These are phyloP conservation scores for Cucurbita maxima DNA, from an alignment of 306 rosid species.

Conservation along the genomic window DNA sequence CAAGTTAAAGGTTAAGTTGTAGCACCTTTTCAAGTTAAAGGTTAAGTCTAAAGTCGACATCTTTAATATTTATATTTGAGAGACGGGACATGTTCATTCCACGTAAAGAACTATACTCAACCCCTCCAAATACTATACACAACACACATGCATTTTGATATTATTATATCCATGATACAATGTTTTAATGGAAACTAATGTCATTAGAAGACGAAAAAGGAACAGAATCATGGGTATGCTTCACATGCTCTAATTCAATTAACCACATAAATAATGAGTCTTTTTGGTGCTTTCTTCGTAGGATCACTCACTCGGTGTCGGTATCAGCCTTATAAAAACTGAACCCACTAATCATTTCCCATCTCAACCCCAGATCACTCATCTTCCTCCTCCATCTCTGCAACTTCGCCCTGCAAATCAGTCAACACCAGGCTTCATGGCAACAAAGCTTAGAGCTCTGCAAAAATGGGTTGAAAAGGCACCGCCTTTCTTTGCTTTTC, in stretches of 20 bases:
- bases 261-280: background rate
- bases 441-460: background rate
- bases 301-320: background rate
- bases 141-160: too few species aligned
- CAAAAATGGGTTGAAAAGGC: background rate
- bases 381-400: background rate
- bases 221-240: background rate
- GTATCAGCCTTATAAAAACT: background rate
- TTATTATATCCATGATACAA: background rate
- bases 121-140: too few species aligned
- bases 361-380: background rate
- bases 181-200: background rate
- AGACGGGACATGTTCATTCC: too few species aligned
- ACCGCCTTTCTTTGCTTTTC: conserved; percentile 25
- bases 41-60: too few species aligned
- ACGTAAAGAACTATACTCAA: too few species aligned
- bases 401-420: background rate
- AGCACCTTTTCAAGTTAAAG: too few species aligned
- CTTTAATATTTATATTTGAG: too few species aligned
- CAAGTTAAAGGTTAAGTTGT: too few species aligned
- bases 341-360: background rate
- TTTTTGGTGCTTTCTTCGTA: background rate
- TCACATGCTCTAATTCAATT: background rate
- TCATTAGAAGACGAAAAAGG: background rate
- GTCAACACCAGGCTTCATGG: background rate